Base-by-base conservation (phyloP, 495 filamentous ascomycete species). In the Podospora appendiculata region DNA sequence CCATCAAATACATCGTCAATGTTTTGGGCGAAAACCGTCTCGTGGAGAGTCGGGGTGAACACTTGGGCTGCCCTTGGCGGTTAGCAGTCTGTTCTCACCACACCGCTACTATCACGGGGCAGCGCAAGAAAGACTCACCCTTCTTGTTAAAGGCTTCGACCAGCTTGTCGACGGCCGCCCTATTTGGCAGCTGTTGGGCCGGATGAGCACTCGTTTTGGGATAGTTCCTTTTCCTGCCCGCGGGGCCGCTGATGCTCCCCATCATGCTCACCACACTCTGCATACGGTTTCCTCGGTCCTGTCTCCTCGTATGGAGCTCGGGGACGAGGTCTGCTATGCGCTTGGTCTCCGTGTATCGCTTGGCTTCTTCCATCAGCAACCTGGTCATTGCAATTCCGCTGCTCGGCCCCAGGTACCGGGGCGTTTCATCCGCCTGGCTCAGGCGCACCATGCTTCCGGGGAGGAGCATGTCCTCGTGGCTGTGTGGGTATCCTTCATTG, bases 311-410 rank as follows among this genome's bases (percentile, higher is more conserved):
- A 9, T 50, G 54, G 38, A 86, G 74, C 52, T 86, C 84, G 6
- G 89, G 84, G n/a, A 93, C 81, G 32, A 96, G 80, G 60, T 95
- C 89, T 48, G 87, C 84, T 69, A 96, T 95, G 53, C 82, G 87
- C 65, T 87, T 88, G 3, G 86, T 82, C 52, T 88, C 84, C 33
- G 86, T 90, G 55, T 88, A 89, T 53, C 87, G 84, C 60, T 92
- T 97, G 43, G 91, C 91, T 60, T 95, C 82, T 63, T 95, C 90
- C 83, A 97, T 95, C 32, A 97, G 87, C 59, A 96, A 71, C 35
- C 91, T 82, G 14, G 90, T 92, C 70, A 97, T 92, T 55, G 88
- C 89, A 63, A 95, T 92, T 53, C 92, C 92, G 65, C 92, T 96
- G 10, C 89, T 92, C 10, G 92, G 84, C 0, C 92, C 92, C 11